These are phyloP conservation scores for Boletus reticulatus DNA, from an alignment of 768 basidiomycete genomes.

Conservation along the genomic window DNA sequence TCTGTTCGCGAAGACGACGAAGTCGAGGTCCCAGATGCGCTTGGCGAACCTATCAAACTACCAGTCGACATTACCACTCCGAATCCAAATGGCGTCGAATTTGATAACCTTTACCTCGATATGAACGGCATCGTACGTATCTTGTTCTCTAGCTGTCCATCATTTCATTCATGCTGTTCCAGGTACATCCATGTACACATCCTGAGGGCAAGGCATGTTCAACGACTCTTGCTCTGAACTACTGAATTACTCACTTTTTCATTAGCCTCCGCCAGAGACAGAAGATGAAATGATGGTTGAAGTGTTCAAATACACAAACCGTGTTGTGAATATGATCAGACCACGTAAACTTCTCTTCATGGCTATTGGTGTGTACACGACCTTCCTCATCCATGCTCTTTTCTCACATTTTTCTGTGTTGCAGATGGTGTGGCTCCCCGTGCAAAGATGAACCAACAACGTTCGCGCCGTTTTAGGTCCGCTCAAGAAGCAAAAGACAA, in stretches of 20 bases:
- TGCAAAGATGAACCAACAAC: constrained; percentile 99
- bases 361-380: constrained; percentile 78
- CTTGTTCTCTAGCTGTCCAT: neutral
- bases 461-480: constrained; percentile 92
- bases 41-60: constrained; percentile 64
- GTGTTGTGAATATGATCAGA: constrained; percentile 95
- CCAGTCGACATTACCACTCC: constrained; percentile 76
- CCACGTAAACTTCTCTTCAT: constrained; percentile 95
- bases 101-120: constrained; percentile 95
- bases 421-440: constrained; percentile 95
- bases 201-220: constrained; percentile 85
- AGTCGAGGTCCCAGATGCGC: constrained; percentile 58
- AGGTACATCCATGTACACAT: constrained; percentile 99
- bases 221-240: neutral
- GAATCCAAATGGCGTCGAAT: constrained; percentile 96
- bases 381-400: neutral
- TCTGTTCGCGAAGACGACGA: constrained; percentile 88
- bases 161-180: neutral
- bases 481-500: constrained; percentile 95
- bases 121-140: constrained; percentile 95
- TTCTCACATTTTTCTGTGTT: constrained; percentile 1
- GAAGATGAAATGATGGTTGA: constrained; percentile 99
- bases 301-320: constrained; percentile 94
- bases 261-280: constrained; percentile 90
- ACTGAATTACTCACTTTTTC: neutral